These are phyloP conservation scores for Henckelia pumila DNA, from an alignment of 257 asterid genomes.

Conservation along the genomic window DNA sequence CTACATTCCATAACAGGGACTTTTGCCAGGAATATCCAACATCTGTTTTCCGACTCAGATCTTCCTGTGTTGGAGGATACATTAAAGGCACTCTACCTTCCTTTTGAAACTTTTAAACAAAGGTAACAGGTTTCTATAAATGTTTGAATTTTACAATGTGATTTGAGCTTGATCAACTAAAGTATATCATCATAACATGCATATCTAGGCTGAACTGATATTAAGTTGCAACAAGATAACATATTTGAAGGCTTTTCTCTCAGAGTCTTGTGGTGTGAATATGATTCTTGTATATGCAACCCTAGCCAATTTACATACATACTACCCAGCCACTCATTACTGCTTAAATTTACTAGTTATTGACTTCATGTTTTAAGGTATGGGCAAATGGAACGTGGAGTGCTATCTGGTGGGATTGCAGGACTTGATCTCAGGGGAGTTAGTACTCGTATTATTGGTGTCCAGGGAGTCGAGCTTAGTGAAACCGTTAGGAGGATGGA, in stretches of 20 bases:
- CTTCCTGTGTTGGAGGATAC: constrained; percentile 65
- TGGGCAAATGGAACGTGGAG: constrained; percentile 91
- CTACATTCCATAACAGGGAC: constrained; percentile 84
- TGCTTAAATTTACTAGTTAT: constrained; percentile 5
- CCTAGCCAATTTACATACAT: no score
- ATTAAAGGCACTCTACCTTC: constrained; percentile 79
- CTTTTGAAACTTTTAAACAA: constrained; percentile 85
- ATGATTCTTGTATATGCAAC: background rate
- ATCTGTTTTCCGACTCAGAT: constrained; percentile 80
- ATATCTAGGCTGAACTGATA: background rate
- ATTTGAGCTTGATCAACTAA: background rate
- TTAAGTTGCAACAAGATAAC: background rate
- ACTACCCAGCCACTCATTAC: background rate
- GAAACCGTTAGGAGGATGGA: constrained; percentile 97
- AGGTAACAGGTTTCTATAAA: constrained; percentile 34
- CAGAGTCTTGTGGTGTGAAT: background rate
- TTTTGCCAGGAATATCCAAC: constrained; percentile 83
- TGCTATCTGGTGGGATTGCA: constrained; percentile 76
- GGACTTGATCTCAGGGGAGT: constrained; percentile 95
- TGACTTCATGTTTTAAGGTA: constrained; percentile 52
- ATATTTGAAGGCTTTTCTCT: background rate
- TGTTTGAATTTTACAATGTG: no score
- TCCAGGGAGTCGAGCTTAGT: constrained; percentile 97
- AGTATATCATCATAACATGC: background rate
- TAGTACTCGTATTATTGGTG: constrained; percentile 78